A percentile compares a stretch with the other conserved stretches of the same genome.
Evolutionary conservation across 345 rosid species (phyloP).

Genomic region (Hibiscus syriacus): DNA sequence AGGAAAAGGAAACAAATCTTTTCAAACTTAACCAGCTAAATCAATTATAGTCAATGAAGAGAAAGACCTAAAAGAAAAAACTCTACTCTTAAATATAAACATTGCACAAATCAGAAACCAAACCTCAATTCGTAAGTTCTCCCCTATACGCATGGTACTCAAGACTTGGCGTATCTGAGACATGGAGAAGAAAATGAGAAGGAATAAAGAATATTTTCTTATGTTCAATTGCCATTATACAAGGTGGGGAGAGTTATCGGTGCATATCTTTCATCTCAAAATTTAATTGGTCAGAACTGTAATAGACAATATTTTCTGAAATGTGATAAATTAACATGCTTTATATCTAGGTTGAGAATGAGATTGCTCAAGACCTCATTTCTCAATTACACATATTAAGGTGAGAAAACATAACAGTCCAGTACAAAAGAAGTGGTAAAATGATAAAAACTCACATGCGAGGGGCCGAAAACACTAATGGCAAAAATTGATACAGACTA

Average conservation of each 20-base stretch:
- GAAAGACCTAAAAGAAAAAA: neutral
- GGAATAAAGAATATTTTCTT: neutral
- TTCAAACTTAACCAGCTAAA: neutral
- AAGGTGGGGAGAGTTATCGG: too few relatives aligned
- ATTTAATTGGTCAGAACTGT: neutral
- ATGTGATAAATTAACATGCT: neutral
- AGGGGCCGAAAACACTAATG: neutral
- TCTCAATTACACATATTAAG: neutral
- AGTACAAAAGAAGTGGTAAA: neutral
- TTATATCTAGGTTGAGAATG: neutral
- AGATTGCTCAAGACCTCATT: neutral
- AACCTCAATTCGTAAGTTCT: constrained; percentile 44
- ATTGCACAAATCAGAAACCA: constrained; percentile 20
- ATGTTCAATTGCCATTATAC: too few relatives aligned
- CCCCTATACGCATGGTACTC: constrained; percentile 55
- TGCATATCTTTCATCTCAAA: too few relatives aligned
- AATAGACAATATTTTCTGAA: neutral
- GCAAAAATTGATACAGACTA: neutral
- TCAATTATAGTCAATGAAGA: neutral
- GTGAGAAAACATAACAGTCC: neutral
- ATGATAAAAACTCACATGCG: neutral
- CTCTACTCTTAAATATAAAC: neutral
- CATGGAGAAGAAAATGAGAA: constrained; percentile 18
- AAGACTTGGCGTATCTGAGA: constrained; percentile 76
- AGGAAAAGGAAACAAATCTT: neutral